Conservation (phyloP, 176 grass and related monocot species). For the Pontederia crassipes region DNA sequence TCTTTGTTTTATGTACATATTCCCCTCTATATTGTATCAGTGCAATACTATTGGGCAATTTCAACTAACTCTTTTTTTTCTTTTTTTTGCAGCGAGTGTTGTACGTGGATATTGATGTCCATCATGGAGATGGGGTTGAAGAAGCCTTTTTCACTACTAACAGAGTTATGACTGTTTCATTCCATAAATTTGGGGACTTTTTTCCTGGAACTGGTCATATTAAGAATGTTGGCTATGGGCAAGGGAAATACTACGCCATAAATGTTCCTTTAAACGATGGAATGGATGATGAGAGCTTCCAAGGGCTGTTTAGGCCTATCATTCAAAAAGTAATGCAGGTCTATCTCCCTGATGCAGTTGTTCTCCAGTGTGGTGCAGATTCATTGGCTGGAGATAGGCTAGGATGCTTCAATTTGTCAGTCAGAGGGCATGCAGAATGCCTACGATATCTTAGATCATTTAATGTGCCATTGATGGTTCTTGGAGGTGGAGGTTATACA, state of each 20-base stretch:
- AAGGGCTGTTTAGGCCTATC: conserved; percentile 11
- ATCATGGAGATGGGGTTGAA: conserved; percentile 25
- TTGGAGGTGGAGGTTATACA: conserved; percentile 22
- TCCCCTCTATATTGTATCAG: too few relatives aligned
- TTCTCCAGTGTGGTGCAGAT: conserved; percentile 21
- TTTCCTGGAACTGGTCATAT: conserved; percentile 23
- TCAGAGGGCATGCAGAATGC: conserved; percentile 22
- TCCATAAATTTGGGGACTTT: conserved; percentile 23
- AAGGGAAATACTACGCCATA: conserved; percentile 21
- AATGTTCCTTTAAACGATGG: conserved; percentile 21
- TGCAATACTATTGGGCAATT: neutral
- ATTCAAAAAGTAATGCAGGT: conserved; percentile 19
- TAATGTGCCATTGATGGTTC: conserved; percentile 17
- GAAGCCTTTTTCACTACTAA: conserved; percentile 20
- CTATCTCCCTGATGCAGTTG: conserved; percentile 17
- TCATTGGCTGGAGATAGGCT: conserved; percentile 19
- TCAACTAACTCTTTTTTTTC: neutral
- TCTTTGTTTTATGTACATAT: too few relatives aligned
- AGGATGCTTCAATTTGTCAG: conserved; percentile 23
- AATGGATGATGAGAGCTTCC: conserved; percentile 20
- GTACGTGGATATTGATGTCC: conserved; percentile 21
- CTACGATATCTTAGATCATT: conserved; percentile 20
- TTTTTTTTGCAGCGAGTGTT: conserved; percentile 6
- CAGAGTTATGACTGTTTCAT: conserved; percentile 21
- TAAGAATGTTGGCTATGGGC: conserved; percentile 14